Percentiles rank a stretch among this genome's conserved stretches.
These are phyloP conservation scores for Seminavis robusta DNA, from an alignment of 108 stramenopile genomes.

Conservation along the genomic window DNA sequence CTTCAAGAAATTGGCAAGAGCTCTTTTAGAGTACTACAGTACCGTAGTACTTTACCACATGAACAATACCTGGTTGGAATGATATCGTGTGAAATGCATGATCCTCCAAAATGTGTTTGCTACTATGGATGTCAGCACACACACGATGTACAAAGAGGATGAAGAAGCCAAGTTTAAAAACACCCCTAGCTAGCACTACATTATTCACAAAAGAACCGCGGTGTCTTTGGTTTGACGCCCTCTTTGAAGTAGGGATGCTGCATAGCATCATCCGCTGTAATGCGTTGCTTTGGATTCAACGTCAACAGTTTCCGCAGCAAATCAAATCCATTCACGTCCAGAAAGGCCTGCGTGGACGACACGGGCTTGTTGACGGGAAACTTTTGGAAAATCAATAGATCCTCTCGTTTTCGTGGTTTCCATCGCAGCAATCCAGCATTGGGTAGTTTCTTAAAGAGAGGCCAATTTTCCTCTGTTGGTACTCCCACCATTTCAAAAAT, in stretches of 20 bases:
- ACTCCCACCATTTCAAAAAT: constrained; percentile 88
- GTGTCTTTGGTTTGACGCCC: constrained; percentile 33
- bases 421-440: constrained; percentile 75
- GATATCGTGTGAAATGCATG: too few species aligned
- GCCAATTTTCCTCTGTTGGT: constrained; percentile 83
- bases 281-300: constrained; percentile 84
- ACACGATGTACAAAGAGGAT: too few species aligned
- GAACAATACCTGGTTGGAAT: too few species aligned
- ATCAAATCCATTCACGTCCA: constrained; percentile 84
- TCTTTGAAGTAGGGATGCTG: constrained; percentile 42
- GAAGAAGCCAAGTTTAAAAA: too few species aligned
- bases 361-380: constrained; percentile 70
- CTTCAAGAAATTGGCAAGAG: too few species aligned
- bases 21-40: too few species aligned
- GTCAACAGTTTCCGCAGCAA: constrained; percentile 80
- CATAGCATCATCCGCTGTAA: constrained; percentile 88
- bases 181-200: too few species aligned
- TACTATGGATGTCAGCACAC: too few species aligned
- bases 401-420: constrained; percentile 39
- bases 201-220: constrained; percentile 37
- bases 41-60: too few species aligned
- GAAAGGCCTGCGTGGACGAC: constrained; percentile 63
- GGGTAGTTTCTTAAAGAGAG: constrained; percentile 63
- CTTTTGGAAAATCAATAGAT: constrained; percentile 38
- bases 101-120: too few species aligned